phyloP scores from a whole-genome alignment of 176 grass and related monocot genomes.

The Ensete glaucum region DNA sequence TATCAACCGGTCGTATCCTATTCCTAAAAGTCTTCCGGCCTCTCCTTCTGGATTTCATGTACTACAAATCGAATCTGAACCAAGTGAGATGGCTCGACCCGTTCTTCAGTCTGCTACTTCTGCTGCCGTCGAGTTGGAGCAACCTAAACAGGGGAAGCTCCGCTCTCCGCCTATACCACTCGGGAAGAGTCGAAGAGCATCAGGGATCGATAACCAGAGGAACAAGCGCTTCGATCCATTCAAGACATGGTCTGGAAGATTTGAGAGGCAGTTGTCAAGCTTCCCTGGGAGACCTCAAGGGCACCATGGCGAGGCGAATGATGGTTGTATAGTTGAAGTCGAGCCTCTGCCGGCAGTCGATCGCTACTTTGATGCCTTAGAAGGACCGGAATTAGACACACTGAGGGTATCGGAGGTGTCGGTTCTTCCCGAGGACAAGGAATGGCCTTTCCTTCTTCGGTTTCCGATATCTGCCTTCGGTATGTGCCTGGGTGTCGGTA shows the following conservation, averaged over 20 bases:
- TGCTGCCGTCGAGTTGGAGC: background rate
- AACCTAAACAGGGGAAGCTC: slow-evolving; percentile 33
- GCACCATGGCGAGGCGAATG: background rate
- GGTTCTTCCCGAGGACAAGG: slow-evolving; percentile 72
- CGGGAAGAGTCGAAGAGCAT: background rate
- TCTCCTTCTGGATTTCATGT: slow-evolving; percentile 5
- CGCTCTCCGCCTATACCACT: slow-evolving; percentile 59
- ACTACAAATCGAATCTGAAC: background rate
- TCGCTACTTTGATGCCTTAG: slow-evolving; percentile 82
- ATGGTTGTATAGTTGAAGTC: slow-evolving; percentile 27
- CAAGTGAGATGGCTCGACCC: background rate
- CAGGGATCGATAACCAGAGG: slow-evolving; percentile 20
- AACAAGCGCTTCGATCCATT: slow-evolving; percentile 68
- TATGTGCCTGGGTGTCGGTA: slow-evolving; percentile 82
- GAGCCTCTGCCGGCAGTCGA: slow-evolving; percentile 55
- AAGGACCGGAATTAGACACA: slow-evolving; percentile 91
- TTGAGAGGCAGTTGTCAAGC: slow-evolving; percentile 80
- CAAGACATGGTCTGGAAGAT: slow-evolving; percentile 88
- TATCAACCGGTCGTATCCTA: background rate
- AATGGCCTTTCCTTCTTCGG: slow-evolving; percentile 88
- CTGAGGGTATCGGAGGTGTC: slow-evolving; percentile 71
- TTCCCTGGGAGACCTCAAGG: slow-evolving; percentile 53
- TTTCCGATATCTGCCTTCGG: slow-evolving; percentile 82
- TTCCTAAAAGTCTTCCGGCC: background rate
- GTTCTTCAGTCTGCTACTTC: background rate